These are phyloP conservation scores for Camelina neglecta DNA, from an alignment of 345 rosid genomes.

Conservation along the genomic window DNA sequence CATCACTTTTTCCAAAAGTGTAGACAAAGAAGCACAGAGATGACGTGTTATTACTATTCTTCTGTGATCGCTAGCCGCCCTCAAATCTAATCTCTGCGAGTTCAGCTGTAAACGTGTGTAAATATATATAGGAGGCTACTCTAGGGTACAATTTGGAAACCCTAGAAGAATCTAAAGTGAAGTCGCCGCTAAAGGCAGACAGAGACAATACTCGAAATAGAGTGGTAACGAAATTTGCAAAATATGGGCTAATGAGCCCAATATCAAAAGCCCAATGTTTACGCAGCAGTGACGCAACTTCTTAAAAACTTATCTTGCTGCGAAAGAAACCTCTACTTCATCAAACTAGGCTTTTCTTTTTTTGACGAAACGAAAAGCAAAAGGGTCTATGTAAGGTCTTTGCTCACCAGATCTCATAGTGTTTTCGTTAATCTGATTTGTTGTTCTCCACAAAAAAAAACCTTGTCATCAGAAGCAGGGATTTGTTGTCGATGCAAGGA, in stretches of 20 bases:
- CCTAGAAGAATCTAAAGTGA: too few relatives aligned
- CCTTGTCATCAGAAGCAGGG: not conserved
- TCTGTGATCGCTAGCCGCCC: not conserved
- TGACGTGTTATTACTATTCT: not conserved
- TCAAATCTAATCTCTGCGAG: not conserved
- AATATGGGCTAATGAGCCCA: conserved; percentile 14
- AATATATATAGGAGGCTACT: too few relatives aligned
- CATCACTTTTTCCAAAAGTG: not conserved
- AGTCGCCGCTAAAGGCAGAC: too few relatives aligned
- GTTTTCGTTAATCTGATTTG: too few relatives aligned
- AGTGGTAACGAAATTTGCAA: too few relatives aligned
- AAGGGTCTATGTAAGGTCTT: not conserved
- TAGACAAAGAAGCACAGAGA: conserved; percentile 7
- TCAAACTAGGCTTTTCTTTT: not conserved
- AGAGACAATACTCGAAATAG: too few relatives aligned
- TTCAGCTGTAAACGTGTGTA: not conserved
- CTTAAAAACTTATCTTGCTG: not conserved
- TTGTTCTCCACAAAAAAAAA: too few relatives aligned
- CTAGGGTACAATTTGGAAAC: too few relatives aligned
- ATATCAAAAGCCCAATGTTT: conserved; percentile 5
- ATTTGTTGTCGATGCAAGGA: not conserved
- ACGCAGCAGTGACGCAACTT: not conserved
- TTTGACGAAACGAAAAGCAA: not conserved
- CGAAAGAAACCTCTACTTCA: not conserved
- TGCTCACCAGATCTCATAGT: too few relatives aligned